Percentiles rank a stretch among this genome's conserved stretches.
Conservation (phyloP, 176 grass and related monocot species). For the Elaeis guineensis region DNA sequence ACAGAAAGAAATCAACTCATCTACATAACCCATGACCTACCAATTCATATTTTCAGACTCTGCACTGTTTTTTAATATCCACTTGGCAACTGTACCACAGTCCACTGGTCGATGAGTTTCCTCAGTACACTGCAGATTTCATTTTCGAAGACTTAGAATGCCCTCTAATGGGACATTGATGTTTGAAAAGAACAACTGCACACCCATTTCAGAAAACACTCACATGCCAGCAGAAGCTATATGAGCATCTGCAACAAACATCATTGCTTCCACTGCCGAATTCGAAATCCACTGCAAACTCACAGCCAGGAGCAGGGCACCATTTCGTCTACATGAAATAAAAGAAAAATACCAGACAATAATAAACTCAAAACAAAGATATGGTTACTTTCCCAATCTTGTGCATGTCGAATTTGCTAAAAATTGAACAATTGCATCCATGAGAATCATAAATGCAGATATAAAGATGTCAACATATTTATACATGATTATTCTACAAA, state of each 20-base stretch:
- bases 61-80: conserved; percentile 90
- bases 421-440: too few species aligned
- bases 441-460: too few species aligned
- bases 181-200: background rate
- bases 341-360: conserved; percentile 3
- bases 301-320: conserved; percentile 92
- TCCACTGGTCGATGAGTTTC: conserved; percentile 92
- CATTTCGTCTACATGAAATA: conserved; percentile 74
- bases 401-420: too few species aligned
- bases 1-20: too few species aligned
- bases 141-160: conserved; percentile 4
- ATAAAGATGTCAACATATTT: too few species aligned
- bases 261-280: conserved; percentile 55
- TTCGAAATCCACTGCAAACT: conserved; percentile 68
- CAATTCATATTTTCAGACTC: conserved; percentile 99
- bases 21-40: conserved; percentile 16
- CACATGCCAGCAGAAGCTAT: conserved; percentile 94
- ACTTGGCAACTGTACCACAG: conserved; percentile 70
- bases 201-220: conserved; percentile 19
- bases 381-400: too few species aligned
- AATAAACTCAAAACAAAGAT: too few species aligned
- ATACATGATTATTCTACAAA: too few species aligned
- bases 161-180: background rate
- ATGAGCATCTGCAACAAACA: conserved; percentile 63
- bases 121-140: conserved; percentile 68